These are phyloP conservation scores for Pseudonitzschia multistriata DNA, from an alignment of 108 stramenopile species.

Conservation along the genomic window DNA sequence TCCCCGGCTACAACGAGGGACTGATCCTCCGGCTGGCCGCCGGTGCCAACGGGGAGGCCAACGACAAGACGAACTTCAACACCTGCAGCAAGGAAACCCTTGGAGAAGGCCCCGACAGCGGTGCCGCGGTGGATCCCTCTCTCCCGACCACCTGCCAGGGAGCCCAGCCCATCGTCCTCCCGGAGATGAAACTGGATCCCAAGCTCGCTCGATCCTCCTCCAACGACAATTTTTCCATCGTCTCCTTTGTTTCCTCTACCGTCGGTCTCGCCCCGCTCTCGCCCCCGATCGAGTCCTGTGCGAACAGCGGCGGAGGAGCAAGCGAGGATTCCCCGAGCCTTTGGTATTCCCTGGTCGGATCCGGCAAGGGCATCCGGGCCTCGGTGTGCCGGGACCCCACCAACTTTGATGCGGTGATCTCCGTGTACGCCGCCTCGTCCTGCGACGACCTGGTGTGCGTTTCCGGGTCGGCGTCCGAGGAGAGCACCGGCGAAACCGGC, in stretches of 20 bases:
- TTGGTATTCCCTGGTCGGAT: constrained; percentile 5
- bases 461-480: neutral
- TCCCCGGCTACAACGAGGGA: constrained; percentile 5
- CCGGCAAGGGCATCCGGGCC: neutral
- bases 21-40: constrained; percentile 1
- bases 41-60: neutral
- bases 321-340: neutral
- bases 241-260: constrained; percentile 6
- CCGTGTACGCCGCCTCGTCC: neutral
- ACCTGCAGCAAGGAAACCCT: neutral
- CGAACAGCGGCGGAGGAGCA: neutral
- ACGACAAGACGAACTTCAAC: neutral
- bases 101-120: neutral
- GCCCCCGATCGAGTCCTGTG: neutral
- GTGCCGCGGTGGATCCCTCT: neutral
- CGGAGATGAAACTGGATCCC: neutral
- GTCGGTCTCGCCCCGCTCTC: neutral
- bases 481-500: neutral
- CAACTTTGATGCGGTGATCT: constrained; percentile 11
- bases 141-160: neutral
- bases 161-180: constrained; percentile 8
- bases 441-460: neutral
- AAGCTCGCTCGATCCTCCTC: neutral
- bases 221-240: neutral
- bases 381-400: constrained; percentile 10